A percentile compares a stretch with the other conserved stretches of the same genome.
Evolutionary conservation across 2,329 filamentous ascomycete genomes (phyloP).

Genomic region (Neoscytalidium dimidiatum): DNA sequence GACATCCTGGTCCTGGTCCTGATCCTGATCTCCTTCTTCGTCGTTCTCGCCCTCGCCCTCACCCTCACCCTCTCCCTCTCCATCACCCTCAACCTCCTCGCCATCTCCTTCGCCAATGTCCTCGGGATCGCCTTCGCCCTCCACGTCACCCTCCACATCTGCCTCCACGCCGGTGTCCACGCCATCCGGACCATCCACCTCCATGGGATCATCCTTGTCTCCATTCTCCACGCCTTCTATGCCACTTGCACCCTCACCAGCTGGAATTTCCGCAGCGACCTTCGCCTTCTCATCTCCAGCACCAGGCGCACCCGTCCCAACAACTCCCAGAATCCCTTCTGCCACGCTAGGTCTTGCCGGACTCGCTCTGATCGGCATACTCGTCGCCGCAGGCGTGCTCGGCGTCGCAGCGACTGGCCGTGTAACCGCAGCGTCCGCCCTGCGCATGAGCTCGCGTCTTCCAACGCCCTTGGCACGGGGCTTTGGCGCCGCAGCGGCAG

Average conservation of each 20-base stretch:
- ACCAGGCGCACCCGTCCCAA: slow-evolving; percentile 27
- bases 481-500: slow-evolving; percentile 24
- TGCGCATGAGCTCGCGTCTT: slow-evolving; percentile 59
- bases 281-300: background rate
- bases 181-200: background rate
- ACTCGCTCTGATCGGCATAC: slow-evolving; percentile 8
- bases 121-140: slow-evolving; percentile 49
- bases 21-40: slow-evolving; percentile 34
- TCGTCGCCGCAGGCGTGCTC: background rate
- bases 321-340: background rate
- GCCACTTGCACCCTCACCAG: background rate
- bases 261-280: background rate
- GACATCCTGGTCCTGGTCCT: slow-evolving; percentile 38
- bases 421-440: slow-evolving; percentile 58
- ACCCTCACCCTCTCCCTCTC: slow-evolving; percentile 46
- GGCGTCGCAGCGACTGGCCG: slow-evolving; percentile 22
- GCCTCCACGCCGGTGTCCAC: slow-evolving; percentile 3
- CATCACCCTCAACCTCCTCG: slow-evolving; percentile 54
- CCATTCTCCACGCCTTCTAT: background rate
- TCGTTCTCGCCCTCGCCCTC: slow-evolving; percentile 36
- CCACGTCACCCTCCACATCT: slow-evolving; percentile 47
- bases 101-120: slow-evolving; percentile 40
- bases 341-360: background rate
- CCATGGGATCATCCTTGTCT: background rate
- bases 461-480: slow-evolving; percentile 60